Conservation (phyloP, 192 early-diverging fungal species). For the Backusella parvicylindrica region DNA sequence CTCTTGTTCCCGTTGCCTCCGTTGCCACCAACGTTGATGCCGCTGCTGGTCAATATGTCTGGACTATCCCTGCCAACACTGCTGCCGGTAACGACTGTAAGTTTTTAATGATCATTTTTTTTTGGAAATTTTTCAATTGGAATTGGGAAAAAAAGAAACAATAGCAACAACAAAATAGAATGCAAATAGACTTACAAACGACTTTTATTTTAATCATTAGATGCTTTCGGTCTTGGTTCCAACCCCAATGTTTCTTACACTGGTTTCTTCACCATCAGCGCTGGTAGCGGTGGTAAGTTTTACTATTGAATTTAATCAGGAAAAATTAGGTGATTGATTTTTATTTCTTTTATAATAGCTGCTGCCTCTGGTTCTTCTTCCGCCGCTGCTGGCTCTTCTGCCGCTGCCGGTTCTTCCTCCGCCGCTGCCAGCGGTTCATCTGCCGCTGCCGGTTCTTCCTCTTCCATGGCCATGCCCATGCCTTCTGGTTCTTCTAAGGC, state of each 20-base stretch:
- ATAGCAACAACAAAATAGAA: not conserved
- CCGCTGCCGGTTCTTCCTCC: not conserved
- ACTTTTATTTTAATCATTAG: constrained; percentile 8
- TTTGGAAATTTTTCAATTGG: not conserved
- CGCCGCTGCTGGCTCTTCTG: not conserved
- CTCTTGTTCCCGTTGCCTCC: constrained; percentile 21
- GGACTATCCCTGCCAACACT: constrained; percentile 22
- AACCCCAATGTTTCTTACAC: constrained; percentile 20
- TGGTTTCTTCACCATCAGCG: constrained; percentile 20
- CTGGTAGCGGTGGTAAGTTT: constrained; percentile 6
- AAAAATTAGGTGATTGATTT: not conserved
- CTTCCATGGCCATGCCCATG: not conserved
- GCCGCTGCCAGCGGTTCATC: not conserved
- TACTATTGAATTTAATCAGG: not conserved
- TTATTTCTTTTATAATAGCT: not conserved
- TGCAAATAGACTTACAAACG: not conserved
- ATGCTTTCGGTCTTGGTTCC: constrained; percentile 21
- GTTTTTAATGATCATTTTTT: constrained; percentile 11
- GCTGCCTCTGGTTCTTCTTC: not conserved
- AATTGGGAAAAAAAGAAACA: not conserved
- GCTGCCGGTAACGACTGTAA: constrained; percentile 31
- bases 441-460: not conserved
- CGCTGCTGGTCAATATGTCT: not conserved
- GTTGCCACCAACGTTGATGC: constrained; percentile 32
- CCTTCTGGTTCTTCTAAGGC: constrained; percentile 3